A percentile compares a stretch with the other conserved stretches of the same genome.
These are phyloP conservation scores for Annulohypoxylon moriforme DNA, from an alignment of 495 filamentous ascomycete species.

Conservation along the genomic window DNA sequence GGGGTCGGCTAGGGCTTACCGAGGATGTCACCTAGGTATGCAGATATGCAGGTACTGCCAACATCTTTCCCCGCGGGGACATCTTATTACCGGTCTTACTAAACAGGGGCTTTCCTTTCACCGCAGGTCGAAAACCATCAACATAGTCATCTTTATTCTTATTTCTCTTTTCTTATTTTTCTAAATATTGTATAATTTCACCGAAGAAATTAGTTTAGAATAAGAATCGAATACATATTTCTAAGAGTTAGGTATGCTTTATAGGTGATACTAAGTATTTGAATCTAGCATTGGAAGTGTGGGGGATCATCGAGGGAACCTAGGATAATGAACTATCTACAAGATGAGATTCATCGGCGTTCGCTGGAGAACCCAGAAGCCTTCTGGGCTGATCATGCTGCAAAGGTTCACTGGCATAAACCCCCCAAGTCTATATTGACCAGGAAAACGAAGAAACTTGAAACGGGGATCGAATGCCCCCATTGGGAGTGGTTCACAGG, in stretches of 20 bases:
- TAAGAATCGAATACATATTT: neutral
- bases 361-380: conserved; percentile 70
- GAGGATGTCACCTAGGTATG: conserved; percentile 29
- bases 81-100: conserved; percentile 38
- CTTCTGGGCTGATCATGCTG: conserved; percentile 84
- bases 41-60: neutral
- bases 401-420: conserved; percentile 82
- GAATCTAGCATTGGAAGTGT: conserved; percentile 8
- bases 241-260: neutral
- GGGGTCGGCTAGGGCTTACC: conserved; percentile 26
- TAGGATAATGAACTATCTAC: conserved; percentile 50
- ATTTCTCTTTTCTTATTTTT: neutral
- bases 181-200: conserved; percentile 2
- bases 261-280: neutral
- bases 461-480: conserved; percentile 53
- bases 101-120: neutral
- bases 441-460: conserved; percentile 55
- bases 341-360: conserved; percentile 62
- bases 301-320: neutral
- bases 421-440: conserved; percentile 64
- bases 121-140: neutral
- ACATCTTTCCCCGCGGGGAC: conserved; percentile 35
- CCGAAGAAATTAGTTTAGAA: conserved; percentile 1
- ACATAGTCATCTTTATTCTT: neutral
- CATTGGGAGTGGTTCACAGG: conserved; percentile 91